Conservation (phyloP, 192 early-diverging fungal genomes). For the Oehlia diaphana region DNA sequence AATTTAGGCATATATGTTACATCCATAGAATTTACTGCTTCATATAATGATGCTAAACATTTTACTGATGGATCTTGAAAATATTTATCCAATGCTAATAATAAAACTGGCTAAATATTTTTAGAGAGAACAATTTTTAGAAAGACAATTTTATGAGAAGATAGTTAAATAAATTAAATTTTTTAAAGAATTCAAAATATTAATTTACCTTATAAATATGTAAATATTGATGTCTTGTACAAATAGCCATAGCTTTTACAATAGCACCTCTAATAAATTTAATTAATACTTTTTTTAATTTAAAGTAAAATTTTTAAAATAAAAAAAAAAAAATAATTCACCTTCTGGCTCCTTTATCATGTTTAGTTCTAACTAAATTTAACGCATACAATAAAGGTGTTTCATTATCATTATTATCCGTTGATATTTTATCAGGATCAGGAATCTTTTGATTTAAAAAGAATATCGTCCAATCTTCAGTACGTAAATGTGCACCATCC, state of each 20-base stretch:
- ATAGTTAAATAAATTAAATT: not conserved
- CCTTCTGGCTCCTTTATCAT: slow-evolving; percentile 77
- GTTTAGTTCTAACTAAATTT: slow-evolving; percentile 88
- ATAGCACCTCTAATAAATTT: slow-evolving; percentile 68
- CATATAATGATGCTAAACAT: slow-evolving; percentile 76
- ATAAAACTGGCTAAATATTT: slow-evolving; percentile 71
- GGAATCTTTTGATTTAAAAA: slow-evolving; percentile 78
- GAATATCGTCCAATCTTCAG: slow-evolving; percentile 94
- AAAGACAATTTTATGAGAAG: not conserved
- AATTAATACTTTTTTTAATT: not conserved
- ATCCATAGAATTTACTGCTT: slow-evolving; percentile 85
- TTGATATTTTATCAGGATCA: slow-evolving; percentile 45
- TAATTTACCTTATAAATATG: slow-evolving; percentile 77
- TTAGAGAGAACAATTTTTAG: no score
- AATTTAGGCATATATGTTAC: slow-evolving; percentile 76
- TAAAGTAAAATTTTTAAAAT: no score
- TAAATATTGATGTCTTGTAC: slow-evolving; percentile 85
- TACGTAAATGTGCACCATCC: slow-evolving; percentile 90
- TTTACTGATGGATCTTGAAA: slow-evolving; percentile 73
- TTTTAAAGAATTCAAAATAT: not conserved
- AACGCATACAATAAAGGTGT: slow-evolving; percentile 85
- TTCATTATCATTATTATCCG: slow-evolving; percentile 36
- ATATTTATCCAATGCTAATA: slow-evolving; percentile 91
- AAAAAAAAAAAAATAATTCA: not conserved
- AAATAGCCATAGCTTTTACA: slow-evolving; percentile 94